Evolutionary conservation across 805 yeast genomes (phyloP).

Genomic region (Wickerhamiella qilinensis): DNA sequence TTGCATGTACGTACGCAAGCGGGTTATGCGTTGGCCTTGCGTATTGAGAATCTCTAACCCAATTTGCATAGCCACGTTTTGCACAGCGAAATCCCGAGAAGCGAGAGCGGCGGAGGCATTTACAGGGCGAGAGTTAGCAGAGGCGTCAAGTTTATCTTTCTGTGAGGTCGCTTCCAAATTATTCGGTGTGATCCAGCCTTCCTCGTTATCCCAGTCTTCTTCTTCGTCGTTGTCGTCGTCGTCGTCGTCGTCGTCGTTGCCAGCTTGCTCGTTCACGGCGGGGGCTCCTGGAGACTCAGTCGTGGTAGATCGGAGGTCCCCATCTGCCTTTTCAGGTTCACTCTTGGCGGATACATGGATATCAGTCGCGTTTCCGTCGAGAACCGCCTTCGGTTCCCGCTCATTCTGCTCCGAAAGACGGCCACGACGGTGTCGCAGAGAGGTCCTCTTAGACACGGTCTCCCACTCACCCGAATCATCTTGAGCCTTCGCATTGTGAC

Average conservation of each 20-base stretch:
- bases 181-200: slow-evolving; percentile 86
- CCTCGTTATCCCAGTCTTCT: slow-evolving; percentile 60
- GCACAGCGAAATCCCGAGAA: slow-evolving; percentile 95
- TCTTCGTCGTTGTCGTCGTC: slow-evolving; percentile 24
- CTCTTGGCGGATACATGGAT: no score
- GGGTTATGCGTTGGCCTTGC: slow-evolving; percentile 71
- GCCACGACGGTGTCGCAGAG: no score
- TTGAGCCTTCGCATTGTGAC: slow-evolving; percentile 1
- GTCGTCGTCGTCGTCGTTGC: neutral
- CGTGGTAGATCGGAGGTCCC: slow-evolving; percentile 12
- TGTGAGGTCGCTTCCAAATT: slow-evolving; percentile 55
- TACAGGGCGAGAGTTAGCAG: slow-evolving; percentile 15
- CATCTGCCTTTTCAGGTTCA: slow-evolving; percentile 9
- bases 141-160: slow-evolving; percentile 45
- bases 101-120: slow-evolving; percentile 67
- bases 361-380: no score
- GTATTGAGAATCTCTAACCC: slow-evolving; percentile 76
- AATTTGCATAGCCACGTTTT: slow-evolving; percentile 82
- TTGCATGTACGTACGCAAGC: slow-evolving; percentile 81
- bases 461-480: neutral
- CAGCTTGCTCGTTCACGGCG: neutral
- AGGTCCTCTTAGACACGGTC: no score
- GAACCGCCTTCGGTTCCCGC: no score
- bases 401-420: no score
- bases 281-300: slow-evolving; percentile 5